Evolutionary conservation across 73 alveolate genomes (phyloP), one percentile per base, ranked within the genome.

Genomic region (Paramecium sexaurelia): DNA sequence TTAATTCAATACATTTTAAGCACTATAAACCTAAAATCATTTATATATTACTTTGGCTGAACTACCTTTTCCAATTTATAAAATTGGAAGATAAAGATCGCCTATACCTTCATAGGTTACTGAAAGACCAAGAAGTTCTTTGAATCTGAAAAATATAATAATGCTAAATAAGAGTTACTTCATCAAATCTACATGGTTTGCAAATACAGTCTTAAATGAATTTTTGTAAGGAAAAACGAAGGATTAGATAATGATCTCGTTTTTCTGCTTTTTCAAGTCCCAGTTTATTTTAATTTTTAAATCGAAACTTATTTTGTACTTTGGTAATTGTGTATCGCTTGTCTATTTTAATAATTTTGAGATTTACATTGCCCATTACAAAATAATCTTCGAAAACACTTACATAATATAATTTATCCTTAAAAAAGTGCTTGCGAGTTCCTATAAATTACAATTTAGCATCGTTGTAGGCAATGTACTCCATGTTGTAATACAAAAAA

Each of bases 381-480:
- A 78, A 78, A 17, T 26, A 78, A 43, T 78, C 90, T 5, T 78
- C 90, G 22, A 78, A 78, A 10, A 78, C 43, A 20, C 73, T 41
- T 24, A 78, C 55, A 26, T 78, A 78, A 43, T 78, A 78, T 37
- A 7, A 24, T 33, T 78, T 78, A 78, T 78, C 71, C 20, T 7
- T 13, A 40, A 78, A 78, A n/a, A 78, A 78, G 55, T 78, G 90
- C 67, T 73, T 73, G 1, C 87, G 36, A 36, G 35, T 39, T 39
- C 87, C 87, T n/a, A 73, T 73, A 73, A 73, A 73, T 36, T 5
- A 35, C n/a, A 73, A 37, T 39, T 39, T 73, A 35, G 19, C 87
- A 27, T 73, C 87, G 9, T 33, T 73, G 15, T 73, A 73, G 9
- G 36, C 87, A 73, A 73, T 73, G 35, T 73, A 39, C 36, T 73